Percentiles rank a stretch among this genome's conserved stretches.
Evolutionary conservation across 441 rosid genomes (phyloP).

Genomic region (Erodium chrysanthum): DNA sequence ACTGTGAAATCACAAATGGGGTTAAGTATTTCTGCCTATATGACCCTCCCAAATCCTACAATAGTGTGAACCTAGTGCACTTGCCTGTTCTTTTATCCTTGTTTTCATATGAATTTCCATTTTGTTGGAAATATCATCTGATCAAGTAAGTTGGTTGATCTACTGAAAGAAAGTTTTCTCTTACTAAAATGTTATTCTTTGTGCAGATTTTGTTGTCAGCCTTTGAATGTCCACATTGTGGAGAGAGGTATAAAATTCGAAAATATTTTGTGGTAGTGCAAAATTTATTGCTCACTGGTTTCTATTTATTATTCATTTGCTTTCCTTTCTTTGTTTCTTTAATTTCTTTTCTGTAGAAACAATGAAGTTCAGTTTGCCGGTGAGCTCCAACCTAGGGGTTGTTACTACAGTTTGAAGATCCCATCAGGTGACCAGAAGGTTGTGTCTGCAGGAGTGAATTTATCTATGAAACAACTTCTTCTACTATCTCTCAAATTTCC

Average conservation of each 20-base stretch:
- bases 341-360: slow-evolving; percentile 38
- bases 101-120: not conserved
- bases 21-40: no score
- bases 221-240: slow-evolving; percentile 80
- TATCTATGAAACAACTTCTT: not conserved
- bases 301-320: not conserved
- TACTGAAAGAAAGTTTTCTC: not conserved
- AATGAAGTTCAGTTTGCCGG: slow-evolving; percentile 97
- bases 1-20: no score
- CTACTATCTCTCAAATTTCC: not conserved
- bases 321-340: not conserved
- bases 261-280: not conserved
- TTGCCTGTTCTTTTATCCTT: no score
- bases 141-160: not conserved
- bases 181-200: not conserved
- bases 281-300: not conserved
- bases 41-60: no score
- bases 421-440: slow-evolving; percentile 63
- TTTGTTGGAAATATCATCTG: not conserved
- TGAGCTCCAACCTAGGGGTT: slow-evolving; percentile 71
- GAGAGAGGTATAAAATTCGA: slow-evolving; percentile 53
- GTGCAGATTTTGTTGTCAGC: slow-evolving; percentile 76
- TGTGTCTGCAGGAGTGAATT: not conserved
- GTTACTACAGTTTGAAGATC: slow-evolving; percentile 47
- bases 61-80: no score